These are phyloP conservation scores for Colletotrichum caudatum DNA, from an alignment of 2,329 filamentous ascomycete species.

Conservation along the genomic window DNA sequence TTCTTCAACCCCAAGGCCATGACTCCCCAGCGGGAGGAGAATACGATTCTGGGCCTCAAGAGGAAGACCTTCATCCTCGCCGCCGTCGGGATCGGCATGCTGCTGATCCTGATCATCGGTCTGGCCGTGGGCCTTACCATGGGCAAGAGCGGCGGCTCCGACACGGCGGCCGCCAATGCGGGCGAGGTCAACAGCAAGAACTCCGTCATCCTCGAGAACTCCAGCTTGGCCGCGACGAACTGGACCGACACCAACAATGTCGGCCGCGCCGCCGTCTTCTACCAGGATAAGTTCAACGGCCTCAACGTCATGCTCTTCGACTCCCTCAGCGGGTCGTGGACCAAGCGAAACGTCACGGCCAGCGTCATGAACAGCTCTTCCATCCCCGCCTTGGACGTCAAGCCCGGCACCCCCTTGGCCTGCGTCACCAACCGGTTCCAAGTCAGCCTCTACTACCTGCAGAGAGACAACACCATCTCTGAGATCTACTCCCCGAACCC, in stretches of 20 bases:
- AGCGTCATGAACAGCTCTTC: constrained; percentile 14
- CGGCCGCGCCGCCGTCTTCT: constrained; percentile 7
- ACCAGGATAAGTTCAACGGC: constrained; percentile 10
- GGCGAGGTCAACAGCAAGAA: too few species aligned
- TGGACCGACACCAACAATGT: constrained; percentile 5
- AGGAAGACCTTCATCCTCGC: not conserved
- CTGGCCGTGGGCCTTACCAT: not conserved
- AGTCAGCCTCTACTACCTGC: not conserved
- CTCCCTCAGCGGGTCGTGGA: not conserved
- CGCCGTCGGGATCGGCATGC: not conserved
- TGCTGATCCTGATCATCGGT: not conserved
- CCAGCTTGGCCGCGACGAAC: not conserved
- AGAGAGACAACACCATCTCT: not conserved
- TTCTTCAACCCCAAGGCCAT: not conserved
- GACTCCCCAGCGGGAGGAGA: not conserved
- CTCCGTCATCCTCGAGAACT: not conserved
- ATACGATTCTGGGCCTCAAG: not conserved
- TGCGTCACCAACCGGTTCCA: not conserved
- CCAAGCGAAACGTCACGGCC: constrained; percentile 5
- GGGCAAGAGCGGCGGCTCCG: not conserved
- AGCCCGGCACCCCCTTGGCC: not conserved
- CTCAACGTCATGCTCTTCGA: constrained; percentile 14
- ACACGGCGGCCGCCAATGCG: not conserved
- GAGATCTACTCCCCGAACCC: not conserved
- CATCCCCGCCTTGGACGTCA: constrained; percentile 8